A percentile compares a stretch with the other conserved stretches of the same genome.
These are phyloP conservation scores for Phoma herbarum DNA, from an alignment of 2,329 filamentous ascomycete genomes.

Conservation along the genomic window DNA sequence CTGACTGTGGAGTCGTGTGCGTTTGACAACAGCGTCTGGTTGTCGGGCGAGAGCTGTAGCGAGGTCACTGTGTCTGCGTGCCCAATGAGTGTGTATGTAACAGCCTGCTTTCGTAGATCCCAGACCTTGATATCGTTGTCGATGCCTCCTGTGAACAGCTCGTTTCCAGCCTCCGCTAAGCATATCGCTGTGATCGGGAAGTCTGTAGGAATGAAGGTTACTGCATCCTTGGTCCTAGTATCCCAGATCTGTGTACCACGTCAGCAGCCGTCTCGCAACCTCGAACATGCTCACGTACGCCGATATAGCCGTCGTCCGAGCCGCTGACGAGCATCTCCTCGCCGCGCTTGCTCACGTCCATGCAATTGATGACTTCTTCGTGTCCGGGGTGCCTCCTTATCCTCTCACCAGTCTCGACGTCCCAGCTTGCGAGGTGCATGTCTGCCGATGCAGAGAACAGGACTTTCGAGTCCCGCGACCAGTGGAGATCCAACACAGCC, in stretches of 20 bases:
- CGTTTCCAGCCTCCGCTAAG: conserved; percentile 92
- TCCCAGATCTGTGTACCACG: conserved; percentile 76
- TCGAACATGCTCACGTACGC: conserved; percentile 51
- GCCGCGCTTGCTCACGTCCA: conserved; percentile 88
- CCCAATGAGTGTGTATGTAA: conserved; percentile 86
- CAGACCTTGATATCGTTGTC: conserved; percentile 98
- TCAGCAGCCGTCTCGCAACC: conserved; percentile 25
- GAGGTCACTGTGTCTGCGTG: conserved; percentile 94
- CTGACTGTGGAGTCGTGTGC: conserved; percentile 92
- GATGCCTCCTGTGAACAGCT: conserved; percentile 92
- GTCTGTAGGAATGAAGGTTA: conserved; percentile 87
- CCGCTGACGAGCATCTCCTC: conserved; percentile 91
- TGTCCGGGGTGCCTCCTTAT: conserved; percentile 93
- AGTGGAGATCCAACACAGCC: conserved; percentile 90
- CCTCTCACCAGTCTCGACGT: conserved; percentile 87
- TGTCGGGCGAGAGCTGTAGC: conserved; percentile 89
- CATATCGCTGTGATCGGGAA: conserved; percentile 93
- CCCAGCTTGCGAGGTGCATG: conserved; percentile 93
- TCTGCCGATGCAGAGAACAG: conserved; percentile 94
- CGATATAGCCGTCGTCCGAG: conserved; percentile 92
- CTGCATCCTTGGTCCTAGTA: conserved; percentile 85
- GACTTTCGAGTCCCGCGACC: conserved; percentile 92
- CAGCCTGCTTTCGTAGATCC: conserved; percentile 91
- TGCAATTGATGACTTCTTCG: conserved; percentile 91
- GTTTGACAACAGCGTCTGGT: conserved; percentile 88